Evolutionary conservation across 768 basidiomycete genomes (phyloP).

Genomic region (Pleurotus platypus): DNA sequence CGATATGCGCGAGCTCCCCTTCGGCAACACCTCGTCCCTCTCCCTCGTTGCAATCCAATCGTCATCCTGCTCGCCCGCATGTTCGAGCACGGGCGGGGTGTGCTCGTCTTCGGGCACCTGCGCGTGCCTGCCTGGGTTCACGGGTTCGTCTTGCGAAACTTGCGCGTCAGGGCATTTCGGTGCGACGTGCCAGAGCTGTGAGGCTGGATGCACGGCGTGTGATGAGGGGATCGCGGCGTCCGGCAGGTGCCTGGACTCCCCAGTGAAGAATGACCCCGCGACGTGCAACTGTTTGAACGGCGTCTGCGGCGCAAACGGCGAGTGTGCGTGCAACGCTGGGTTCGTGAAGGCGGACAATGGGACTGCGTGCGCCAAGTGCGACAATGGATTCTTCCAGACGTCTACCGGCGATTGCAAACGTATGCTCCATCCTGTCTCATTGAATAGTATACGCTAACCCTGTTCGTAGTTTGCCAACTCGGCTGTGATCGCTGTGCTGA

Average conservation of each 20-base stretch:
- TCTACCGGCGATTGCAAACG: constrained; percentile 60
- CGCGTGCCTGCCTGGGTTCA: constrained; percentile 50
- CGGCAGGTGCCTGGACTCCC: constrained; percentile 58
- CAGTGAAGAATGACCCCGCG: constrained; percentile 44
- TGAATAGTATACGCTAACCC: constrained; percentile 26
- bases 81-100: constrained; percentile 56
- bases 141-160: constrained; percentile 73
- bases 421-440: constrained; percentile 19
- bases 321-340: constrained; percentile 60
- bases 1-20: constrained; percentile 50
- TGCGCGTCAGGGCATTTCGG: constrained; percentile 73
- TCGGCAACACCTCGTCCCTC: constrained; percentile 24
- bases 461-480: constrained; percentile 25
- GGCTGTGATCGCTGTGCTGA: too few relatives aligned
- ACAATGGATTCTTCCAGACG: constrained; percentile 40
- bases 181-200: constrained; percentile 62
- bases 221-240: constrained; percentile 75
- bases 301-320: constrained; percentile 60
- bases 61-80: constrained; percentile 61
- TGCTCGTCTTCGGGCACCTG: constrained; percentile 69
- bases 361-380: constrained; percentile 48
- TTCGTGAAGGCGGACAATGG: constrained; percentile 61
- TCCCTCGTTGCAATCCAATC: constrained; percentile 48
- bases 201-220: constrained; percentile 60
- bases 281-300: constrained; percentile 82